Base-by-base conservation (phyloP, 1,284 basidiomycete genomes). In the Cutaneotrichosporon sp. region DNA sequence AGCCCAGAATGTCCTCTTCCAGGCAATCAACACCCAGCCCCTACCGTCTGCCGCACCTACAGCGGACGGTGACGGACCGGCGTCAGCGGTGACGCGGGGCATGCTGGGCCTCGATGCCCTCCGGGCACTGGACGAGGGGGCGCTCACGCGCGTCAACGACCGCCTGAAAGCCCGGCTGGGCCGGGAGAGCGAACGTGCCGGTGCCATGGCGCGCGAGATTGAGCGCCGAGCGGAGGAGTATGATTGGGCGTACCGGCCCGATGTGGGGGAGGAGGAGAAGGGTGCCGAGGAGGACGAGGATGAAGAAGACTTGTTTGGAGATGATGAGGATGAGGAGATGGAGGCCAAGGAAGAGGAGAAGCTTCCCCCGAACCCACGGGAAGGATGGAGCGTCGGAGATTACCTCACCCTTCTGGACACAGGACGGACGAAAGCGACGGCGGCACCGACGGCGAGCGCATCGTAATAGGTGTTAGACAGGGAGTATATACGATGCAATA, bases 321-420 rank as follows among this genome's bases (percentile, higher is more conserved):
- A 60, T 17, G 63, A 54, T 5, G 51, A 52, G 5, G 50, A 51
- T 27, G 52, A 52, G 16, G 60, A 58, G 43, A 34, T 49, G 25
- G 51, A 49, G 49, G 46, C 51, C 26, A 56, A 55, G 41, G 43
- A 42, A 5, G 46, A 38, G 8, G 43, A 43, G 41, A 27, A 44
- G 35, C 56, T 26, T 12, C 22, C 48, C 26, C 61, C 59, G 4
- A 63, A 70, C 27, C 63, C 61, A 25, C 54, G 60, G 24, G 53
- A 54, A 33, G 61, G 61, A 20, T 72, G 70, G 70, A 54, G 32
- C 17, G 17, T 68, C 4, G 51, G 42, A 2, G 70, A 72, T 38
- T 72, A 67, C 46, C 49, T 70, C 12, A 34, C 46, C n/a, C 62
- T 61, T 44, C 58, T 72, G 52, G 70, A 72, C 43, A 55, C 54